Percentiles rank a stretch among this genome's conserved stretches.
phyloP scores from a whole-genome alignment of 352 stramenopile genomes.

The Chrysophaeum taylorii region DNA sequence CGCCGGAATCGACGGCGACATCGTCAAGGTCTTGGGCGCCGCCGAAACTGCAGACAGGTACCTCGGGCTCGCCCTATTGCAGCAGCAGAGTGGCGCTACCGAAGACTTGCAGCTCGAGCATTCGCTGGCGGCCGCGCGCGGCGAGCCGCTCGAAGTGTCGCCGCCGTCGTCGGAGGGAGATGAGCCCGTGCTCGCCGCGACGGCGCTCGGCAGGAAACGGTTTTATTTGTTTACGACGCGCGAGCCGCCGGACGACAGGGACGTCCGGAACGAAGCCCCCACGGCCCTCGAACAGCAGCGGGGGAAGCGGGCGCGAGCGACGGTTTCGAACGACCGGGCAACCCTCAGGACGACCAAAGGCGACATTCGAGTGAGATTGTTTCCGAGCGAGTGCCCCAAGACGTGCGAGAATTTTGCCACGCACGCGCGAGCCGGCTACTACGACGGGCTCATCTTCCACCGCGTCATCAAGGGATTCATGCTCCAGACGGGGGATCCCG shows the following conservation, averaged over 20 bases:
- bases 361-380: constrained; percentile 94
- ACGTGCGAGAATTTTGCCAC: constrained; percentile 97
- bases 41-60: constrained; percentile 91
- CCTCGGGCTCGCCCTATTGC: constrained; percentile 76
- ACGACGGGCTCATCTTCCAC: constrained; percentile 97
- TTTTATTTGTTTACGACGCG: constrained; percentile 94
- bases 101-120: constrained; percentile 88
- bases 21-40: constrained; percentile 78
- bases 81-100: constrained; percentile 83
- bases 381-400: constrained; percentile 78
- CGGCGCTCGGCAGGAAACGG: constrained; percentile 61
- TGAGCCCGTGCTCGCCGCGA: constrained; percentile 45
- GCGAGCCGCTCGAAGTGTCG: too few relatives aligned
- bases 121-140: constrained; percentile 28
- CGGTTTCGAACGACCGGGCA: too few relatives aligned
- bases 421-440: constrained; percentile 90
- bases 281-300: constrained; percentile 85
- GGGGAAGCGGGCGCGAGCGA: too few relatives aligned
- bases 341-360: constrained; percentile 95
- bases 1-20: constrained; percentile 83
- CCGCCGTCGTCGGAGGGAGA: too few relatives aligned
- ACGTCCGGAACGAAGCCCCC: constrained; percentile 97
- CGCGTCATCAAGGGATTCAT: constrained; percentile 98
- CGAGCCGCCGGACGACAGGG: constrained; percentile 67
- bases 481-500: constrained; percentile 85